phyloP scores from a whole-genome alignment of 495 filamentous ascomycete genomes.

The Tuber magnatum region DNA sequence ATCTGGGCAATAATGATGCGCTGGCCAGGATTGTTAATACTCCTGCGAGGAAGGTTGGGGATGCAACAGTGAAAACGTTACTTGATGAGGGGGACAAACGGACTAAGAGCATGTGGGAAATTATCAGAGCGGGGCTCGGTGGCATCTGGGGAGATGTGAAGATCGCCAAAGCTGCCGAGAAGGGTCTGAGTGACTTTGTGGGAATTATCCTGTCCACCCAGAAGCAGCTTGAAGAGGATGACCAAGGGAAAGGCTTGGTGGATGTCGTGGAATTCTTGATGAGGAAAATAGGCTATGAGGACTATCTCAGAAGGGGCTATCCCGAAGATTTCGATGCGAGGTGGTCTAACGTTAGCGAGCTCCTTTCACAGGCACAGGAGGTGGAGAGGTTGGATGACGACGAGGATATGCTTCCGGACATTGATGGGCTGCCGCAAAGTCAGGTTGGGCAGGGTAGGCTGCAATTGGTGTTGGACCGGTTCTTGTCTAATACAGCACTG shows the following conservation, averaged over 20 bases:
- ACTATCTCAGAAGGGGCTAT: conserved; percentile 62
- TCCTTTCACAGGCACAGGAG: conserved; percentile 68
- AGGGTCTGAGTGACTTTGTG: conserved; percentile 55
- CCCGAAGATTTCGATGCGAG: conserved; percentile 69
- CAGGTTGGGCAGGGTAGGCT: conserved; percentile 45
- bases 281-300: conserved; percentile 63
- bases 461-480: conserved; percentile 64
- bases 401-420: conserved; percentile 61
- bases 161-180: conserved; percentile 60
- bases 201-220: conserved; percentile 56
- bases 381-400: conserved; percentile 50
- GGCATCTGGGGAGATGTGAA: conserved; percentile 63
- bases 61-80: conserved; percentile 64
- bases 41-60: conserved; percentile 73
- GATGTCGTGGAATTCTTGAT: conserved; percentile 70
- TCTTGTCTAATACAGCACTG: conserved; percentile 82
- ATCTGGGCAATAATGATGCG: conserved; percentile 84
- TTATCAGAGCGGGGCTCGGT: conserved; percentile 62
- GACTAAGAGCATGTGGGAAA: conserved; percentile 65
- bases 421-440: conserved; percentile 69
- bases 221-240: conserved; percentile 48
- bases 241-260: conserved; percentile 47
- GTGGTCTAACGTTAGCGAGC: conserved; percentile 90
- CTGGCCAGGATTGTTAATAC: conserved; percentile 77
- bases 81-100: conserved; percentile 66